Conservation (phyloP, 2,329 filamentous ascomycete species). For the Fusarium sp. region DNA sequence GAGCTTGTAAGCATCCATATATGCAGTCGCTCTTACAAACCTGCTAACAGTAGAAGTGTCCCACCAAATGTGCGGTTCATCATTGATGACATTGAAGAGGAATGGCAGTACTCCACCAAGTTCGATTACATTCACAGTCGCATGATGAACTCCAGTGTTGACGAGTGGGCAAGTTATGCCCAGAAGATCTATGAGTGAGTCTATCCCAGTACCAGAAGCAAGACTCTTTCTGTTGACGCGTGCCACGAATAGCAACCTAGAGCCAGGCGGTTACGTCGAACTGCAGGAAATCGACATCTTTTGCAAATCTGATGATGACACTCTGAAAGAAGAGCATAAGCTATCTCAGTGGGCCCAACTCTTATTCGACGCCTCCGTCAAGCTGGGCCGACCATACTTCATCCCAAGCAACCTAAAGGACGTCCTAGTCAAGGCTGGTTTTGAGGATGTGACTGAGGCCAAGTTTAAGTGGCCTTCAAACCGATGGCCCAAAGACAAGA, state of each 20-base stretch:
- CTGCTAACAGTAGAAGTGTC: neutral
- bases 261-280: slow-evolving; percentile 23
- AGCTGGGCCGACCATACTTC: slow-evolving; percentile 17
- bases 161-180: slow-evolving; percentile 14
- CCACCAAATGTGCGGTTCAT: slow-evolving; percentile 21
- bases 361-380: slow-evolving; percentile 17
- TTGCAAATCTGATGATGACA: slow-evolving; percentile 5
- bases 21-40: rapidly evolving
- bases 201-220: no score
- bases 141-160: slow-evolving; percentile 23
- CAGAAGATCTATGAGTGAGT: slow-evolving; percentile 11
- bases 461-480: slow-evolving; percentile 33
- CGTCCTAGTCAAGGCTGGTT: slow-evolving; percentile 8
- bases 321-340: neutral
- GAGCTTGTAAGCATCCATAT: neutral
- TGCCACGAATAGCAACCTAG: no score
- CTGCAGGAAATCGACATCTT: slow-evolving; percentile 19
- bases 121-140: slow-evolving; percentile 32
- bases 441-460: slow-evolving; percentile 1
- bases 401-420: slow-evolving; percentile 1
- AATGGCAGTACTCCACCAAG: slow-evolving; percentile 6
- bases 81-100: slow-evolving; percentile 20
- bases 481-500: slow-evolving; percentile 25
- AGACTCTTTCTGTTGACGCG: no score
- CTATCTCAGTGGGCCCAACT: slow-evolving; percentile 7